phyloP scores from a whole-genome alignment of 108 stramenopile species.

The Cyclotella distinguenda region DNA sequence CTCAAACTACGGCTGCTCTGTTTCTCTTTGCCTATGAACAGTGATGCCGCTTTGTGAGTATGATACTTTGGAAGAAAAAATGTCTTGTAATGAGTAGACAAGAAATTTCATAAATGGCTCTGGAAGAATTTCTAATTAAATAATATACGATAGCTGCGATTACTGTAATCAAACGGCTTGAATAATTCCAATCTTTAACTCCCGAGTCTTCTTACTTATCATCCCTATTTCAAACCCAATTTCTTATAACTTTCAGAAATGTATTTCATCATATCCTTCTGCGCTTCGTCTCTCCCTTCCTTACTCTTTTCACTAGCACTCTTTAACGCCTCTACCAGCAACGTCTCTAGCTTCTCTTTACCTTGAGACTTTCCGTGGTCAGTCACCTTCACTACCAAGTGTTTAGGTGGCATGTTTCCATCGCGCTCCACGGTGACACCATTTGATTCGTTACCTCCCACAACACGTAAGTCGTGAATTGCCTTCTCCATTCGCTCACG shows the following conservation, averaged over 20 bases:
- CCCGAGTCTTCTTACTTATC: neutral
- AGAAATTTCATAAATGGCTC: no score
- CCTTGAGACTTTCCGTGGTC: slow-evolving; percentile 78
- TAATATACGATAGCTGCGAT: no score
- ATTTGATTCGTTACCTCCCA: slow-evolving; percentile 53
- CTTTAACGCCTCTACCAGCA: slow-evolving; percentile 60
- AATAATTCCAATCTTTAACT: neutral
- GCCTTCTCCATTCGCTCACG: slow-evolving; percentile 50
- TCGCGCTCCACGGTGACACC: slow-evolving; percentile 67
- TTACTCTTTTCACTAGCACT: slow-evolving; percentile 50
- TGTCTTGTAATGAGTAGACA: no score
- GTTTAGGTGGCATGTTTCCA: slow-evolving; percentile 71
- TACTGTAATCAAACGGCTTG: no score
- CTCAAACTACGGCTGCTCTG: no score
- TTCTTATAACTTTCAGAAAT: slow-evolving; percentile 71
- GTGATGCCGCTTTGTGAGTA: no score
- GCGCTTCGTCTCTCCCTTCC: slow-evolving; percentile 63
- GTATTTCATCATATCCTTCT: slow-evolving; percentile 81
- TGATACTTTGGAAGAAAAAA: no score
- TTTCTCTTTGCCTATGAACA: no score
- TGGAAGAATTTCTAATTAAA: no score
- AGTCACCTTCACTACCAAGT: slow-evolving; percentile 69
- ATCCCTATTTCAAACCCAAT: slow-evolving; percentile 35
- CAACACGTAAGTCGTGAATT: slow-evolving; percentile 55
- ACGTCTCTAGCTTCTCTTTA: slow-evolving; percentile 55